phyloP scores from a whole-genome alignment of 2,329 filamentous ascomycete species.

The Neonectria sp. region DNA sequence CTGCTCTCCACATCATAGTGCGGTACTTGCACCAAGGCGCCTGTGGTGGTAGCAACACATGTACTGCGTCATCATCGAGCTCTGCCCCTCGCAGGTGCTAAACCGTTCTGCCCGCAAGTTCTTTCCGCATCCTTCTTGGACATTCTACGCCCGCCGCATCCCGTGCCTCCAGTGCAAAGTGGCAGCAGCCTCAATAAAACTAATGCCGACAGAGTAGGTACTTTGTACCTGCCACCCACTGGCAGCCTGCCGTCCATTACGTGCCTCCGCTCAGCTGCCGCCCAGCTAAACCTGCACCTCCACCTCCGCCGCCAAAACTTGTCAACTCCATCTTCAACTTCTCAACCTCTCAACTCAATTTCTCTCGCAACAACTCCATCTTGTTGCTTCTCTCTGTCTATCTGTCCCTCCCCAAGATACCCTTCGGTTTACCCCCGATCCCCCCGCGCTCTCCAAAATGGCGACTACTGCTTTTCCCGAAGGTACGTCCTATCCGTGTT shows the following conservation, averaged over 20 bases:
- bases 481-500: constrained; percentile 51
- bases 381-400: constrained; percentile 31
- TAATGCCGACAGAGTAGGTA: constrained; percentile 10
- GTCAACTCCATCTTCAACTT: constrained; percentile 37
- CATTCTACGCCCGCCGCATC: constrained; percentile 52
- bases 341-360: constrained; percentile 33
- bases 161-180: constrained; percentile 37
- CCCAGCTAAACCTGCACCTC: constrained; percentile 31
- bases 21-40: constrained; percentile 1
- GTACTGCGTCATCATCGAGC: constrained; percentile 26
- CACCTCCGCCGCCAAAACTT: constrained; percentile 46
- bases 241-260: constrained; percentile 1
- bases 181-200: constrained; percentile 21
- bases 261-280: constrained; percentile 6
- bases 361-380: constrained; percentile 36
- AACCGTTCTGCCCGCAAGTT: constrained; percentile 43
- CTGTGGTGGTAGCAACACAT: neutral
- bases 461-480: constrained; percentile 52
- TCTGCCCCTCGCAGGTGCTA: constrained; percentile 25
- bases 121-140: constrained; percentile 60
- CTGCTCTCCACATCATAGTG: constrained; percentile 20
- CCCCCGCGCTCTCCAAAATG: constrained; percentile 36
- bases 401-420: constrained; percentile 43
- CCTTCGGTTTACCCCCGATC: constrained; percentile 30
- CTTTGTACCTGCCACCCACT: constrained; percentile 2